Percentiles rank a stretch among this genome's conserved stretches.
Evolutionary conservation across 192 early-diverging fungal genomes (phyloP).

Genomic region (Funneliformis mosseae): DNA sequence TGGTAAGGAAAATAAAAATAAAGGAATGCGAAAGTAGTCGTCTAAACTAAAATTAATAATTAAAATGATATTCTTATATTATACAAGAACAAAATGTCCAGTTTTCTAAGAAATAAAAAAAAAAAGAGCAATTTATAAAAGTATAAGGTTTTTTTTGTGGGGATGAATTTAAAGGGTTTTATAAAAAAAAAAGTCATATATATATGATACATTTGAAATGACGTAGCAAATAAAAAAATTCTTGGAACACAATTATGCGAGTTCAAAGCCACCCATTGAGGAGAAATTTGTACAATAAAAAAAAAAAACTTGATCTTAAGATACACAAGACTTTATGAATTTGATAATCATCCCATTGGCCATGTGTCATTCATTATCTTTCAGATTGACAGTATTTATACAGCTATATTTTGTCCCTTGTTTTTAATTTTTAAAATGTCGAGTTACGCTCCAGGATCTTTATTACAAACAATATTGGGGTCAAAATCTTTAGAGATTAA

Average conservation of each 20-base stretch:
- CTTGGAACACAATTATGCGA: neutral
- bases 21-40: neutral
- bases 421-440: neutral
- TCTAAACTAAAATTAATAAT: neutral
- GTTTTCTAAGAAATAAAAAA: neutral
- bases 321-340: neutral
- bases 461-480: neutral
- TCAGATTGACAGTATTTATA: neutral
- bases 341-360: neutral
- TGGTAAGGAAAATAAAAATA: neutral
- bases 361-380: neutral
- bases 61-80: neutral
- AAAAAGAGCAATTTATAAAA: neutral
- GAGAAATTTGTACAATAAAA: neutral
- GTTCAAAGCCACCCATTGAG: neutral
- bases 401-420: neutral
- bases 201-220: neutral
- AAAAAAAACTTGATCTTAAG: neutral
- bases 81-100: neutral
- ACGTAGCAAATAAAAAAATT: neutral
- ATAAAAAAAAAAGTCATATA: neutral
- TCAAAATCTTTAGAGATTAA: conserved; percentile 41
- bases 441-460: neutral
- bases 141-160: neutral
- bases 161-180: neutral